phyloP scores from a whole-genome alignment of 2,329 filamentous ascomycete species.

The Xylariaceae sp. region DNA sequence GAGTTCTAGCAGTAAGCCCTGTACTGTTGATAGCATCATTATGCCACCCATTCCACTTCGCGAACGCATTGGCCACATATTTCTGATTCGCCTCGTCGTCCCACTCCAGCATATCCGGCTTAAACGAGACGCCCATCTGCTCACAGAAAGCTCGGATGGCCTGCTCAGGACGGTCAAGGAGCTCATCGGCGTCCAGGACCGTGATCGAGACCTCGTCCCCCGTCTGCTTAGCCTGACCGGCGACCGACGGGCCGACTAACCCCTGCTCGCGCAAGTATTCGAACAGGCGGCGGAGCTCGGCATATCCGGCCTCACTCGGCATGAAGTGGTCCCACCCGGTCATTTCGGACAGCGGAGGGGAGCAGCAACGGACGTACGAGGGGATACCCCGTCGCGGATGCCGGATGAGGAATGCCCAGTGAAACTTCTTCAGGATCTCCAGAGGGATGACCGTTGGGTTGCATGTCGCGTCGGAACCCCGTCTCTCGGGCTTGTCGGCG shows the following conservation, averaged over 20 bases:
- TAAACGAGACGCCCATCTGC: slow-evolving; percentile 71
- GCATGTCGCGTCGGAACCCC: slow-evolving; percentile 46
- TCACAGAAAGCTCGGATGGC: slow-evolving; percentile 76
- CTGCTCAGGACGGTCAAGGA: slow-evolving; percentile 75
- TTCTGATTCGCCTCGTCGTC: slow-evolving; percentile 65
- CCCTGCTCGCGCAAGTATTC: slow-evolving; percentile 69
- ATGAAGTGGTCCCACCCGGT: slow-evolving; percentile 87
- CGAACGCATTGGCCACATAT: slow-evolving; percentile 69
- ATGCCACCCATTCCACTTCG: slow-evolving; percentile 97
- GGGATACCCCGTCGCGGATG: slow-evolving; percentile 89
- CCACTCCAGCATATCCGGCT: slow-evolving; percentile 77
- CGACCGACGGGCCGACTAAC: slow-evolving; percentile 63
- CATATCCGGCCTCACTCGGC: slow-evolving; percentile 83
- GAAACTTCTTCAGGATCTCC: slow-evolving; percentile 69
- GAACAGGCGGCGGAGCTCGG: slow-evolving; percentile 79
- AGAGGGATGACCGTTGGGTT: slow-evolving; percentile 85
- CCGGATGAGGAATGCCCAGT: slow-evolving; percentile 95
- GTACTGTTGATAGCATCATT: slow-evolving; percentile 86
- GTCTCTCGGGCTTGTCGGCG: slow-evolving; percentile 14
- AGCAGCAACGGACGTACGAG: slow-evolving; percentile 89
- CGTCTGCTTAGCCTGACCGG: slow-evolving; percentile 35
- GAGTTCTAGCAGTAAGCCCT: slow-evolving; percentile 63
- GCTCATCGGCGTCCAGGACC: slow-evolving; percentile 87
- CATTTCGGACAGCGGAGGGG: slow-evolving; percentile 74
- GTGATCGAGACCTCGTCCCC: slow-evolving; percentile 59